Percentiles rank a stretch among this genome's conserved stretches.
phyloP scores from a whole-genome alignment of 2,329 filamentous ascomycete genomes.

The Cladophialophora exuberans region DNA sequence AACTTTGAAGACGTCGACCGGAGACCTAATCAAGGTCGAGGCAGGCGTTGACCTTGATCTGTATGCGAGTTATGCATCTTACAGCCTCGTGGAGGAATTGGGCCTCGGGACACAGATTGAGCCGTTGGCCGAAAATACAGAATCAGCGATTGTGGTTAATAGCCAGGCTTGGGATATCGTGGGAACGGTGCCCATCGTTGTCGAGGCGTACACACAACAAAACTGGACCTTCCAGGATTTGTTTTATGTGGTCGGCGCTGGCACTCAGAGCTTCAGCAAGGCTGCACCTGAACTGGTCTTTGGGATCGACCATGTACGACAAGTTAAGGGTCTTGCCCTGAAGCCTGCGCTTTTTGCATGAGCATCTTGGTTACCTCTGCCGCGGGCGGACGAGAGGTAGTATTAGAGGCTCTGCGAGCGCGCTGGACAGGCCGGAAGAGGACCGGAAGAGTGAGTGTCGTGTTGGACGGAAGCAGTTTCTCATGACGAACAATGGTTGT shows the following conservation, averaged over 20 bases:
- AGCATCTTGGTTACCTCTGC: background rate
- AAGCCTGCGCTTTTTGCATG: background rate
- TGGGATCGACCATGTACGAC: background rate
- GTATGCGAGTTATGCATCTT: background rate
- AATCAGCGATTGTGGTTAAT: background rate
- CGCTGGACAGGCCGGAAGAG: too few species aligned
- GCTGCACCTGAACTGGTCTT: background rate
- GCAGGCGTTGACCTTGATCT: background rate
- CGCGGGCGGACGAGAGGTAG: too few species aligned
- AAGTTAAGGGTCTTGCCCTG: background rate
- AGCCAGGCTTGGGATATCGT: background rate
- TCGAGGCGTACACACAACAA: background rate
- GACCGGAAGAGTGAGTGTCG: background rate
- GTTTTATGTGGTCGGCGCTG: background rate
- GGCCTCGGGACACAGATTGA: background rate
- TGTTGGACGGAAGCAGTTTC: too few species aligned
- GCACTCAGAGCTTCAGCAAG: background rate
- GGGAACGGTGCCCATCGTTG: background rate
- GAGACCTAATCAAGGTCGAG: background rate
- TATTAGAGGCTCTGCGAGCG: too few species aligned
- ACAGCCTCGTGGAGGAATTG: background rate
- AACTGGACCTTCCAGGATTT: background rate
- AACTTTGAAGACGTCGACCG: background rate
- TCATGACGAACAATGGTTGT: too few species aligned
- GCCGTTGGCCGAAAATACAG: background rate